These are phyloP conservation scores for Pseudopyricularia javanii DNA, from an alignment of 2,329 filamentous ascomycete species.

Conservation along the genomic window DNA sequence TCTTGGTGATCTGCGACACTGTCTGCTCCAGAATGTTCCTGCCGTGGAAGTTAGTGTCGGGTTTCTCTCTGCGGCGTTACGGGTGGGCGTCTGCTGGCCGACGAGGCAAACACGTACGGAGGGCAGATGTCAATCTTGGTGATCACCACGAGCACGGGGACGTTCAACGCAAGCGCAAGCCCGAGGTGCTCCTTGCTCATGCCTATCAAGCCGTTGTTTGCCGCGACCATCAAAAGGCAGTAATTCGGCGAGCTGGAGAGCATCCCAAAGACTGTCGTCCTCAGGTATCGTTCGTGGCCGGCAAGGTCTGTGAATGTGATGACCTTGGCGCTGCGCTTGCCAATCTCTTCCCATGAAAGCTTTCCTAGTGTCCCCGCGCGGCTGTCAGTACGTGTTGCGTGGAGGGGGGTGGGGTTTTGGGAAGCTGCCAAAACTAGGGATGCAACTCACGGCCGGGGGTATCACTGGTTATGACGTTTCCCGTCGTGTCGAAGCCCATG, in stretches of 20 bases:
- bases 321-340: conserved; percentile 86
- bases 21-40: conserved; percentile 87
- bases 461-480: conserved; percentile 70
- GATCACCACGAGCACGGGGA: conserved; percentile 93
- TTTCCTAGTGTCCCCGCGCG: conserved; percentile 27
- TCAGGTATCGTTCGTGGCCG: conserved; percentile 87
- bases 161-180: conserved; percentile 86
- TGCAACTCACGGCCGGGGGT: conserved; percentile 61
- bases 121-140: conserved; percentile 99
- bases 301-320: conserved; percentile 94
- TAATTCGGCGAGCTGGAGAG: conserved; percentile 94
- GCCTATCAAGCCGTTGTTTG: conserved; percentile 91
- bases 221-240: conserved; percentile 94
- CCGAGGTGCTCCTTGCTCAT: conserved; percentile 98
- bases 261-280: conserved; percentile 92
- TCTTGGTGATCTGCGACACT: conserved; percentile 79
- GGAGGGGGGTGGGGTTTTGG: background rate
- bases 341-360: conserved; percentile 95
- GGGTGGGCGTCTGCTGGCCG: too few relatives aligned
- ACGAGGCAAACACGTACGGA: conserved; percentile 26
- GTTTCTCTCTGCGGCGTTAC: too few relatives aligned
- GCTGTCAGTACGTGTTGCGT: background rate
- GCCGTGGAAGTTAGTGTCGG: too few relatives aligned
- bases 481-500: conserved; percentile 86
- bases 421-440: too few relatives aligned